Percentiles rank a stretch among this genome's conserved stretches.
phyloP scores from a whole-genome alignment of 257 asterid species.

The Linaria vulgaris region DNA sequence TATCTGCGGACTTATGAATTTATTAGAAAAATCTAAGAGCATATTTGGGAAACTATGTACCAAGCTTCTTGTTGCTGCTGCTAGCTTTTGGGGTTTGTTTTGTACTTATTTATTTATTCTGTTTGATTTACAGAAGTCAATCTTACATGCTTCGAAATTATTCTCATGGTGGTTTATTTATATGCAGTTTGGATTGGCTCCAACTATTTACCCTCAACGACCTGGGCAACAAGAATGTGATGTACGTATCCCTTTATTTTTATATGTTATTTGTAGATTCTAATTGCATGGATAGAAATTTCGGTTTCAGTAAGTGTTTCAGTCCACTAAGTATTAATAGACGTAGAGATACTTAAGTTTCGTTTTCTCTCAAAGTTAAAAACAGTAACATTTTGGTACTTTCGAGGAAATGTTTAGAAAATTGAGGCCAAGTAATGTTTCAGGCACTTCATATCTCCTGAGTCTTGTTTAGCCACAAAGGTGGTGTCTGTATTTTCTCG shows the following conservation, averaged over 20 bases:
- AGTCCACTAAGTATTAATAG: no score
- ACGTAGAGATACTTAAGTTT: no score
- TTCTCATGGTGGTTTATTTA: conserved; percentile 24
- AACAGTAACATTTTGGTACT: no score
- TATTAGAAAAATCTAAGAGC: not conserved
- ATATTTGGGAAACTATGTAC: conserved; percentile 21
- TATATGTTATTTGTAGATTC: no score
- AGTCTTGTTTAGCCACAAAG: conserved; percentile 9
- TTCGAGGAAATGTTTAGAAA: no score
- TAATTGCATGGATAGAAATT: no score
- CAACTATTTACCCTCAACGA: conserved; percentile 77
- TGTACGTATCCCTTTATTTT: conserved; percentile 48
- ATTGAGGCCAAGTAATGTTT: conserved; percentile 8
- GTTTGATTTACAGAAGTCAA: conserved; percentile 6
- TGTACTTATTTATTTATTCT: conserved; percentile 1
- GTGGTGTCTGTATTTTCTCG: conserved; percentile 15
- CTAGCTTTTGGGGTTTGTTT: not conserved
- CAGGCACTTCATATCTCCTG: not conserved
- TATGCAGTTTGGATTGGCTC: conserved; percentile 74
- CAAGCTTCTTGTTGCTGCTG: conserved; percentile 5
- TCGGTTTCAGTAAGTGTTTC: no score
- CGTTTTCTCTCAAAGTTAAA: no score
- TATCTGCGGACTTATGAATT: not conserved
- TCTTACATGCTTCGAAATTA: conserved; percentile 16
- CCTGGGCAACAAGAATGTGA: conserved; percentile 92